Conservation (phyloP, 768 basidiomycete species). For the Mycena amicta region DNA sequence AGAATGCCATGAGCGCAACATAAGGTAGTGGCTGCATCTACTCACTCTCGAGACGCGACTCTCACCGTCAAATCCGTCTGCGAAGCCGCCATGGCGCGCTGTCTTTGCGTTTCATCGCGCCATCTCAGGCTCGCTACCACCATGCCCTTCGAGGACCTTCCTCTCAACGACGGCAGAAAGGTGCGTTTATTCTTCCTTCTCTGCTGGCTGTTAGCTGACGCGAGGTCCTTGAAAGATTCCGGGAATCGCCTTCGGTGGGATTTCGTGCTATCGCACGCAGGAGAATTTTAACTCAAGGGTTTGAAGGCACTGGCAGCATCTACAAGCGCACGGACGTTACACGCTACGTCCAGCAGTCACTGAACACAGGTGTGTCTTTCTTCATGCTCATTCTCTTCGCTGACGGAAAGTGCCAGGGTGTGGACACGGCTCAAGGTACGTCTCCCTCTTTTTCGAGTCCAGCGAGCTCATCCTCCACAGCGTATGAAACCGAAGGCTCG, state of each 20-base stretch:
- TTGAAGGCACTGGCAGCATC: constrained; percentile 19
- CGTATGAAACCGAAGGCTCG: constrained; percentile 16
- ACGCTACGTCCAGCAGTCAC: constrained; percentile 44
- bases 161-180: constrained; percentile 32
- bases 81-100: too few relatives aligned
- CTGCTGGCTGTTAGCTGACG: background rate
- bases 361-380: constrained; percentile 30
- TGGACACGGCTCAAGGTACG: constrained; percentile 50
- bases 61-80: too few relatives aligned
- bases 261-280: constrained; percentile 26
- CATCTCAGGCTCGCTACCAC: constrained; percentile 35
- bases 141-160: constrained; percentile 31
- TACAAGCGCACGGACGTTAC: constrained; percentile 40
- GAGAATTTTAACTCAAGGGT: background rate
- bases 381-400: background rate
- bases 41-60: too few relatives aligned
- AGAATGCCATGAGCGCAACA: too few relatives aligned
- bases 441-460: background rate
- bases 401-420: constrained; percentile 27
- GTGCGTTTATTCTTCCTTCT: constrained; percentile 11
- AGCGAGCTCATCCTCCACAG: background rate
- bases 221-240: constrained; percentile 41
- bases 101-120: too few relatives aligned
- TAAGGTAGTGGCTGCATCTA: too few relatives aligned
- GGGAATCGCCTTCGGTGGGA: constrained; percentile 49